Percentiles rank a stretch among this genome's conserved stretches.
These are phyloP conservation scores for Apiospora malaysiana DNA, from an alignment of 2,329 filamentous ascomycete species.

Conservation along the genomic window DNA sequence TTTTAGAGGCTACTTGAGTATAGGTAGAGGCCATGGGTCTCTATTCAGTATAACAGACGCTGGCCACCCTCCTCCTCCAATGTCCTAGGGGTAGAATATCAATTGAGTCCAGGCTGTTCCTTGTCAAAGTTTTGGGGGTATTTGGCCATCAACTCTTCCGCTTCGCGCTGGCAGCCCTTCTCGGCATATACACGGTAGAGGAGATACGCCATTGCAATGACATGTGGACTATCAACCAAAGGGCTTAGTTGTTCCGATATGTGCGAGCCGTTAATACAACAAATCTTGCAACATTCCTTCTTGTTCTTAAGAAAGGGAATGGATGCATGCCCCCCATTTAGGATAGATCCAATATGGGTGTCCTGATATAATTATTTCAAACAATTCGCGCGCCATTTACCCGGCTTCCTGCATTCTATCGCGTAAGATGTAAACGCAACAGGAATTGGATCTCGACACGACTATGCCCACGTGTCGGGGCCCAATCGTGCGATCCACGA, in stretches of 20 bases:
- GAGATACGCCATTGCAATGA: background rate
- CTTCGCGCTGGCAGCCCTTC: background rate
- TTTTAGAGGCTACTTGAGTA: background rate
- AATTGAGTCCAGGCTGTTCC: background rate
- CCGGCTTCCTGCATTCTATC: background rate
- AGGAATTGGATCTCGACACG: background rate
- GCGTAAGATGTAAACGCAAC: background rate
- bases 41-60: background rate
- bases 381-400: background rate
- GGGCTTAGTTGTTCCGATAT: background rate
- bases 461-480: background rate
- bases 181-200: background rate
- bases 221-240: background rate
- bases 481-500: background rate
- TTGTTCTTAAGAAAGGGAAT: constrained; percentile 20
- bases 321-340: constrained; percentile 30
- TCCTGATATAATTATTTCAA: constrained; percentile 20
- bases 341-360: constrained; percentile 28
- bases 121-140: background rate
- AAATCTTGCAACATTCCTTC: background rate
- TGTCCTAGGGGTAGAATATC: background rate
- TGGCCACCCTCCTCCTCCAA: background rate
- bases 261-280: background rate
- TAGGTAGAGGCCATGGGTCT: background rate
- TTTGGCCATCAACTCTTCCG: background rate